A percentile compares a stretch with the other conserved stretches of the same genome.
phyloP scores from a whole-genome alignment of 768 basidiomycete genomes.

The Mycena belliarum region DNA sequence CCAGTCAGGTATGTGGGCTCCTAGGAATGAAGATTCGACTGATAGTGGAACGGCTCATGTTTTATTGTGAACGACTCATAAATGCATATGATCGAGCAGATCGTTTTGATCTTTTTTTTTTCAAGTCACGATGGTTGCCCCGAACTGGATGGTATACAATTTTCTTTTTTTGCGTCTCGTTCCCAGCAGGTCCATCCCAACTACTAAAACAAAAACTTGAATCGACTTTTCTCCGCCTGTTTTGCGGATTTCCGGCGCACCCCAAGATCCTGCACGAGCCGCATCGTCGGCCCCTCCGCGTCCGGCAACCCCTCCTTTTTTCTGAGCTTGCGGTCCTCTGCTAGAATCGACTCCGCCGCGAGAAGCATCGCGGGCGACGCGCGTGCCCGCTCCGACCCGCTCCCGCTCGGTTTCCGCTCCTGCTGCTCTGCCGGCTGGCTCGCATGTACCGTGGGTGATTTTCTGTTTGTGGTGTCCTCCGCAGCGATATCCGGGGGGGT shows the following conservation, averaged over 20 bases:
- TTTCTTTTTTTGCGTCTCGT: not conserved
- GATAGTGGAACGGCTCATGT: no score
- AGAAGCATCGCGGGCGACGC: conserved; percentile 12
- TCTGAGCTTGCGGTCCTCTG: conserved; percentile 12
- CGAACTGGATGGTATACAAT: not conserved
- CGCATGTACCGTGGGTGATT: no score
- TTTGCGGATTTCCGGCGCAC: not conserved
- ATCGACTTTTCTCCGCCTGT: not conserved
- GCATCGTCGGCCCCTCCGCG: conserved; percentile 5
- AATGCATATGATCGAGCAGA: no score
- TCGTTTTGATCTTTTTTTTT: no score
- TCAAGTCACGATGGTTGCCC: no score
- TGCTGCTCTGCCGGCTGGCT: not conserved
- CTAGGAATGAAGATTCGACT: no score
- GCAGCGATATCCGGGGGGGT: no score
- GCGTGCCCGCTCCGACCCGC: not conserved
- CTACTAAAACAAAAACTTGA: conserved; percentile 6
- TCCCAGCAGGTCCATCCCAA: not conserved
- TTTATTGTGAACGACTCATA: no score
- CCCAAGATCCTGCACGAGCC: conserved; percentile 2
- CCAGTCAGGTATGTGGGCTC: no score
- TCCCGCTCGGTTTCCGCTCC: not conserved
- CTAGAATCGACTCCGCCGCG: conserved; percentile 16
- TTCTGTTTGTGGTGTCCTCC: not conserved
- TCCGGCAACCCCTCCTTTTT: conserved; percentile 11